Conservation (phyloP, 371 early-diverging fungal genomes). For the Dinochytrium kinnereticum region DNA sequence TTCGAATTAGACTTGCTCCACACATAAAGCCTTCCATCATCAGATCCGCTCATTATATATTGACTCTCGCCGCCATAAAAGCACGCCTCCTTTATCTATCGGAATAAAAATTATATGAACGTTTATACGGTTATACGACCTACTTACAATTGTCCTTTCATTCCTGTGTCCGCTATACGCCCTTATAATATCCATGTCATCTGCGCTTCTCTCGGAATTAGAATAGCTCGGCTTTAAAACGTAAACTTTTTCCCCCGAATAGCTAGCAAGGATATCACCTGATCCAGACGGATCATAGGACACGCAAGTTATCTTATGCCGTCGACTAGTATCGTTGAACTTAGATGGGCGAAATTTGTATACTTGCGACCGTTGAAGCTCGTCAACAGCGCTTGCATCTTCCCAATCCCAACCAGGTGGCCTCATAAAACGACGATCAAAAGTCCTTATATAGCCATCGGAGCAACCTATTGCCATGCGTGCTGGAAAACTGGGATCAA, state of each 20-base stretch:
- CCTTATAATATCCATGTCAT: conserved; percentile 23
- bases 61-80: conserved; percentile 75
- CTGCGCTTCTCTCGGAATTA: background rate
- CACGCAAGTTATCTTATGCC: conserved; percentile 30
- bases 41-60: conserved; percentile 81
- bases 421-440: conserved; percentile 26
- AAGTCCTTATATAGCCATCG: conserved; percentile 36
- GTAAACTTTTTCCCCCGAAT: conserved; percentile 26
- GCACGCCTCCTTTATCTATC: conserved; percentile 76
- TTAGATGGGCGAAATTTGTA: conserved; percentile 27
- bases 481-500: conserved; percentile 29
- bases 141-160: conserved; percentile 27
- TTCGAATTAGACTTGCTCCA: conserved; percentile 74
- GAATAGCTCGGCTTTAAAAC: conserved; percentile 14
- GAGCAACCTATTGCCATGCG: conserved; percentile 36
- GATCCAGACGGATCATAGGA: conserved; percentile 31
- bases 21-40: conserved; percentile 76
- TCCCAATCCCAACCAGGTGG: conserved; percentile 21
- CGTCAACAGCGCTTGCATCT: background rate
- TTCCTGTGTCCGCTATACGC: conserved; percentile 33
- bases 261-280: conserved; percentile 33
- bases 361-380: conserved; percentile 12
- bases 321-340: conserved; percentile 6
- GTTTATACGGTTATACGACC: too few relatives aligned
- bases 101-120: too few relatives aligned